Conservation (phyloP, 208 protist species). For the Naegleria lovaniensis region DNA sequence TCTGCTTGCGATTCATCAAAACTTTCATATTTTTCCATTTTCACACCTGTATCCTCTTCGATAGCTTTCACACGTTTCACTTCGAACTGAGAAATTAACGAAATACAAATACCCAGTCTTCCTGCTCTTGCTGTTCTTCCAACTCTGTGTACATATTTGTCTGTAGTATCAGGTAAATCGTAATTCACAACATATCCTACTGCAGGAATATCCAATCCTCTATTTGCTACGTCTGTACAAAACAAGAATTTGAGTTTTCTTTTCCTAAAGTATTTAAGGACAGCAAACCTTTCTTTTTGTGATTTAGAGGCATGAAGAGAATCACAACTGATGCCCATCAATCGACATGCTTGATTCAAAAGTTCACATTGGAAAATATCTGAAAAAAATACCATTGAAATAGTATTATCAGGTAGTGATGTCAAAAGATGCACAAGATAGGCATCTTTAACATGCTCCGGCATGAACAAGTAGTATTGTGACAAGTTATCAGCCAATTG, state of each 20-base stretch:
- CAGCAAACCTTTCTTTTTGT: constrained; percentile 7
- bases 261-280: not conserved
- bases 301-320: not conserved
- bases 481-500: not conserved
- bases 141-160: constrained; percentile 86
- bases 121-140: constrained; percentile 80
- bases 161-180: constrained; percentile 65
- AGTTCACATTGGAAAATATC: not conserved
- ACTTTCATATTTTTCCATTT: not conserved
- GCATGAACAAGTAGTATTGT: constrained; percentile 26
- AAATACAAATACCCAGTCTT: not conserved
- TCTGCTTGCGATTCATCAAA: not conserved
- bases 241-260: constrained; percentile 68
- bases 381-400: not conserved
- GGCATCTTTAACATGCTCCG: not conserved
- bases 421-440: not conserved
- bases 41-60: not conserved
- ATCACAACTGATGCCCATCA: not conserved
- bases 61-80: not conserved
- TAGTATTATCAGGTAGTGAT: not conserved
- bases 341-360: not conserved
- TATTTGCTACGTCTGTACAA: constrained; percentile 69
- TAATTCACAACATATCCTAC: constrained; percentile 71
- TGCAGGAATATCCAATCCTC: constrained; percentile 73
- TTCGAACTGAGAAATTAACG: constrained; percentile 7